These are phyloP conservation scores for Triangularia setosa DNA, from an alignment of 2,329 filamentous ascomycete genomes.

Conservation along the genomic window DNA sequence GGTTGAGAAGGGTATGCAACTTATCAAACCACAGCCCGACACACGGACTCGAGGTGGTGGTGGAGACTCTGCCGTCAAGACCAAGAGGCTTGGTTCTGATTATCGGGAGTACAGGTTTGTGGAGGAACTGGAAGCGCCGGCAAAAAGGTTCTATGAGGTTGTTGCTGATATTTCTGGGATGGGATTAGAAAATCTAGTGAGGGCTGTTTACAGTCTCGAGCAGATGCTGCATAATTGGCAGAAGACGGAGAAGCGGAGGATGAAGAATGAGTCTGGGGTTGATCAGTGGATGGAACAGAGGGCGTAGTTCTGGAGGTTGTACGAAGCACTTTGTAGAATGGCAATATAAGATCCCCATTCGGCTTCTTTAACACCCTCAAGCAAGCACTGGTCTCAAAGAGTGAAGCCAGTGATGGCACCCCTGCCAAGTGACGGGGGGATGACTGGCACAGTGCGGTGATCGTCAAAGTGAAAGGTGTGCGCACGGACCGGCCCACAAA, in stretches of 20 bases:
- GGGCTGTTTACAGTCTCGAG: slow-evolving; percentile 37
- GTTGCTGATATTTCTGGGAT: slow-evolving; percentile 39
- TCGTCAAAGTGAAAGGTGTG: not conserved
- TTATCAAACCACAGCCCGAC: slow-evolving; percentile 17
- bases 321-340: not conserved
- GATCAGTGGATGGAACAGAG: not conserved
- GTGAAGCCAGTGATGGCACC: not conserved
- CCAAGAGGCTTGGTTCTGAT: slow-evolving; percentile 32
- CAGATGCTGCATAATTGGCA: slow-evolving; percentile 35
- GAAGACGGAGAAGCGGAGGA: slow-evolving; percentile 24
- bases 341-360: not conserved
- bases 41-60: not conserved
- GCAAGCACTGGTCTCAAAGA: not conserved
- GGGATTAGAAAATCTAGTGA: slow-evolving; percentile 33
- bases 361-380: too few relatives aligned
- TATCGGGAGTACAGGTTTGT: slow-evolving; percentile 36
- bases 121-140: slow-evolving; percentile 38
- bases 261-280: slow-evolving; percentile 40
- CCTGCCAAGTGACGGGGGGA: slow-evolving; percentile 11
- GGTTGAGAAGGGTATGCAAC: slow-evolving; percentile 27
- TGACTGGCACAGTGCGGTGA: not conserved
- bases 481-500: slow-evolving; percentile 4
- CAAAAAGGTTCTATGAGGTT: slow-evolving; percentile 40
- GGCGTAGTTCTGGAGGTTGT: not conserved
- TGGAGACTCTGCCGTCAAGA: not conserved